Conservation (phyloP, 1,284 basidiomycete genomes). For the Lentinus polychrous region DNA sequence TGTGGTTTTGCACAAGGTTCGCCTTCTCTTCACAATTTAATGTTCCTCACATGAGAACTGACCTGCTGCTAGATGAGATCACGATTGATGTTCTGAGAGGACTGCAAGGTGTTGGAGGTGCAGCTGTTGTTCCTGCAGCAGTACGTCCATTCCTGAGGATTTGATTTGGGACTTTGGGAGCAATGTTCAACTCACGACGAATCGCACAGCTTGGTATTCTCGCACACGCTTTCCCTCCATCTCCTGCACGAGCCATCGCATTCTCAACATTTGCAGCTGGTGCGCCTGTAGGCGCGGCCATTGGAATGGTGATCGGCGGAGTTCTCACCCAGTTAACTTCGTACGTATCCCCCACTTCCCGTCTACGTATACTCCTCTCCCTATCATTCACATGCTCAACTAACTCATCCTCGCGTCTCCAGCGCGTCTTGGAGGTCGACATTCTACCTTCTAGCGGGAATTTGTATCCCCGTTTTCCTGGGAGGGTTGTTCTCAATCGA, state of each 20-base stretch:
- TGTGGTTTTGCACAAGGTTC: slow-evolving; percentile 29
- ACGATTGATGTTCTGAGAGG: slow-evolving; percentile 61
- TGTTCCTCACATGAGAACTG: neutral
- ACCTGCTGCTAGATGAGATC: slow-evolving; percentile 15
- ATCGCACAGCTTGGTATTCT: slow-evolving; percentile 56
- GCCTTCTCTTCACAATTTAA: neutral
- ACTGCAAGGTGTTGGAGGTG: slow-evolving; percentile 63
- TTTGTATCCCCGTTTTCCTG: slow-evolving; percentile 32
- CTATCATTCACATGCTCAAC: too few relatives aligned
- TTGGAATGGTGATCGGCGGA: slow-evolving; percentile 66
- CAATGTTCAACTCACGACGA: slow-evolving; percentile 1
- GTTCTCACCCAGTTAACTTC: slow-evolving; percentile 61
- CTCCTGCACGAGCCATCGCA: slow-evolving; percentile 57
- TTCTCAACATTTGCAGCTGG: slow-evolving; percentile 77
- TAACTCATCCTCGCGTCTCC: slow-evolving; percentile 45
- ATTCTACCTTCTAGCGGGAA: slow-evolving; percentile 46
- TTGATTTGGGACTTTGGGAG: too few relatives aligned
- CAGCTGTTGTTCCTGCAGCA: slow-evolving; percentile 62
- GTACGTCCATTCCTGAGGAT: neutral
- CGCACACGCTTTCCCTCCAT: slow-evolving; percentile 66
- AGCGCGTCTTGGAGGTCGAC: slow-evolving; percentile 46
- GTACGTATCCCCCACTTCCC: too few relatives aligned
- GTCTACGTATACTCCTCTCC: neutral
- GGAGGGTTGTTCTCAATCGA: slow-evolving; percentile 41
- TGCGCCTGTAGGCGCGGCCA: slow-evolving; percentile 68